Percentiles rank a stretch among this genome's conserved stretches.
phyloP scores from a whole-genome alignment of 108 stramenopile genomes.

The Aurantiochytrium sp. region DNA sequence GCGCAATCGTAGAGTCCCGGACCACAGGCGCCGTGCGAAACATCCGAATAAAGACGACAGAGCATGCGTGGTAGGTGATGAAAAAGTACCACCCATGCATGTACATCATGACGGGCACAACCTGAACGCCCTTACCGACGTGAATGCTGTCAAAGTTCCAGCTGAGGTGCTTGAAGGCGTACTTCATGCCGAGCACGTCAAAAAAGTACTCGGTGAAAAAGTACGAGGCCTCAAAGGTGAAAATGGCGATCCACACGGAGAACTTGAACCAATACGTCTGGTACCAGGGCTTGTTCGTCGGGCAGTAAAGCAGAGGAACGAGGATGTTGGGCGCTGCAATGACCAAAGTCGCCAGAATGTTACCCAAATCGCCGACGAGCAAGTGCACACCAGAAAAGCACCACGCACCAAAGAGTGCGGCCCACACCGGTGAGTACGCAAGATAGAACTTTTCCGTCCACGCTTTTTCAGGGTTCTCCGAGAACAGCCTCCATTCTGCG shows the following conservation, averaged over 20 bases:
- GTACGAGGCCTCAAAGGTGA: background rate
- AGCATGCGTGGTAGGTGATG: background rate
- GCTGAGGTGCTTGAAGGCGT: background rate
- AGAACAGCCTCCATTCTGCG: background rate
- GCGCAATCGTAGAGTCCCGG: background rate
- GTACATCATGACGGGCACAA: conserved; percentile 17
- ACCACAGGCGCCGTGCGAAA: background rate
- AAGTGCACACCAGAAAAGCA: background rate
- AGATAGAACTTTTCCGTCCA: background rate
- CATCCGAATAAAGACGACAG: background rate
- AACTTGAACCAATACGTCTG: conserved; percentile 13
- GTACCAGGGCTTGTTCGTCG: background rate
- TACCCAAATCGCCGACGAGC: background rate
- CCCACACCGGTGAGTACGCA: background rate
- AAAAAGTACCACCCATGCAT: conserved; percentile 11
- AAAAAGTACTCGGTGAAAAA: conserved; percentile 16
- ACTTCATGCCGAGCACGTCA: conserved; percentile 2
- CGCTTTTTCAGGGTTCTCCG: background rate
- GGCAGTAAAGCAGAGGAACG: background rate
- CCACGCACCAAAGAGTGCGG: background rate
- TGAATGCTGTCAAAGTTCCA: background rate
- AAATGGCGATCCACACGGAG: background rate
- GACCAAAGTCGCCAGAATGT: background rate
- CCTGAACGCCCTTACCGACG: background rate
- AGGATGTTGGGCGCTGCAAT: background rate